phyloP scores from a whole-genome alignment of 2,329 filamentous ascomycete species.

The Zopfia rhizophila region DNA sequence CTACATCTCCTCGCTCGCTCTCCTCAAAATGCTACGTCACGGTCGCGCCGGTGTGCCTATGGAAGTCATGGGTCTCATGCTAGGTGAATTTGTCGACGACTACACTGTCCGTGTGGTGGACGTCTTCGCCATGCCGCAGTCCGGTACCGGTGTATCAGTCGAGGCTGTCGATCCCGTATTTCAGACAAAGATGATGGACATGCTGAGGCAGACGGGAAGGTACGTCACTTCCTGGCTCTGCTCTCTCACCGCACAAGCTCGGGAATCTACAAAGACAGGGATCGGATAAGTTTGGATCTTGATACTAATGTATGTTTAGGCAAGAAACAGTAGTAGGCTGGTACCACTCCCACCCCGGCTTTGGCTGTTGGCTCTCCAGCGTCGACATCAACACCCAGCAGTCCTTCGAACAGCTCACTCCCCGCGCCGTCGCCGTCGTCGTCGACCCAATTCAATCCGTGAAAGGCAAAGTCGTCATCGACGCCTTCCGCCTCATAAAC shows the following conservation, averaged over 20 bases:
- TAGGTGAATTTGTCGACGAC: constrained; percentile 98
- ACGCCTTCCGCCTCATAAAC: constrained; percentile 98
- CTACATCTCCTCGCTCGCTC: constrained; percentile 96
- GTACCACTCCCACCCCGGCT: constrained; percentile 99
- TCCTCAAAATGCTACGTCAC: constrained; percentile 98
- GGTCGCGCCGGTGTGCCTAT: constrained; percentile 97
- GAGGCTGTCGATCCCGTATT: constrained; percentile 99
- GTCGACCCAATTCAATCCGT: constrained; percentile 99
- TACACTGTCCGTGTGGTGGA: constrained; percentile 98
- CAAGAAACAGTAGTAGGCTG: constrained; percentile 98
- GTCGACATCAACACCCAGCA: constrained; percentile 99
- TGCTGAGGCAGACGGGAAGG: constrained; percentile 97
- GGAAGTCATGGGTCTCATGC: constrained; percentile 99
- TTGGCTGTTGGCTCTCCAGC: constrained; percentile 98
- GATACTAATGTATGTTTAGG: constrained; percentile 59
- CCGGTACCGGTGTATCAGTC: constrained; percentile 96
- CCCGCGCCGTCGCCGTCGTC: constrained; percentile 95
- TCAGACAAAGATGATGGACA: constrained; percentile 99
- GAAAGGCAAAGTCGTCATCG: constrained; percentile 99
- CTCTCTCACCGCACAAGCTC: constrained; percentile 15
- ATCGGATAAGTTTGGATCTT: no score
- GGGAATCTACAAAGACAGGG: no score
- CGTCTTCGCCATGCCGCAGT: constrained; percentile 99
- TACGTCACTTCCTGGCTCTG: constrained; percentile 51
- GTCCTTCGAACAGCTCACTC: constrained; percentile 98